Base-by-base conservation (phyloP, 108 stramenopile species). In the Fistulifera solaris region DNA sequence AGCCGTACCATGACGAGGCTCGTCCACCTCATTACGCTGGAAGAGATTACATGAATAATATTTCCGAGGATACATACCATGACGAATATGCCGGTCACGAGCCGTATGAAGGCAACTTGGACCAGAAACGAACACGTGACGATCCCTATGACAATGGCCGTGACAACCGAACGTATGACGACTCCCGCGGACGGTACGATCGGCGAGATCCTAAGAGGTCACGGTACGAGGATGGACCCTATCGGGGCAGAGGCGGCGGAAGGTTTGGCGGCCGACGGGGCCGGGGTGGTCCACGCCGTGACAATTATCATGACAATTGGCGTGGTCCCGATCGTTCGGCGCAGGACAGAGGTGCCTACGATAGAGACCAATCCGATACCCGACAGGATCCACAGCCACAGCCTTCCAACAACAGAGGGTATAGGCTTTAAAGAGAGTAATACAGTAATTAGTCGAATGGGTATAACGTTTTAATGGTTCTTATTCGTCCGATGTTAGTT, bases 141-240 rank as follows among this genome's bases (percentile, higher is more conserved):
- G 61, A 49, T 38, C 38, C 39, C 15, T 31, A 38, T 39, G 26
- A 41, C 14, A 43, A 27, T 16, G 43, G 54, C 26, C 39, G 25
- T 6, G 54, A 21, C 27, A 58, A 58, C 38, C 57, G 62, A 43
- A 43, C 48, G 28, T 50, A 65, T 21, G 63, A 65, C 15, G 15
- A 53, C 1, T 18, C 45, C 40, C 22, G 38, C 52, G 52, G 53
- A 25, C 31, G 25, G 28, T 18, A 18, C 48, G 17, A 56, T 45
- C 41, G 46, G 28, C 44, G 56, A 42, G 35, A 38, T 38, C 31
- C 11, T 1, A 35, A 24, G 40, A 22, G 31, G 51, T 38, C 19
- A 58, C 10, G 15, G 13, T 17, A 21, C 17, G 35, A 46, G 19
- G 41, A 50, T 35, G 19, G 54, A 12, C 58, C 38, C 35, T 49